Percentiles rank a stretch among this genome's conserved stretches.
Evolutionary conservation across 192 early-diverging fungal species (phyloP).

Genomic region (Funneliformis mosseae): DNA sequence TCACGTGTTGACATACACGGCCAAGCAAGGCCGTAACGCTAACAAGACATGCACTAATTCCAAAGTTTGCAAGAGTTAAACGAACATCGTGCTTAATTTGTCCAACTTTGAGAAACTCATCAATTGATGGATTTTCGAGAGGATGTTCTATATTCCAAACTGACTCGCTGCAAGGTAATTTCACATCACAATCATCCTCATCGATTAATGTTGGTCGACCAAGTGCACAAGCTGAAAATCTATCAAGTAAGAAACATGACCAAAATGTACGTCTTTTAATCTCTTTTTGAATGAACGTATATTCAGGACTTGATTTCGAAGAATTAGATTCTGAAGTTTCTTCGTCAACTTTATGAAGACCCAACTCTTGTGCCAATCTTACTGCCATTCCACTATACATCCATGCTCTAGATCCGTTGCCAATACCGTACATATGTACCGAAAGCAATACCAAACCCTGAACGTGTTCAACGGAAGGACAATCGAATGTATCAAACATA

Average conservation of each 20-base stretch:
- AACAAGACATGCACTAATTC: constrained; percentile 45
- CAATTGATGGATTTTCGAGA: constrained; percentile 29
- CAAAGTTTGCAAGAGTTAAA: background rate
- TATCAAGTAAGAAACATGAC: constrained; percentile 54
- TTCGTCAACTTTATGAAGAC: constrained; percentile 49
- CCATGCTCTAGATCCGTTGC: constrained; percentile 58
- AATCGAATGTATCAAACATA: constrained; percentile 49
- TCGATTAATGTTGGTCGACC: constrained; percentile 54
- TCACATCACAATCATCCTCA: constrained; percentile 50
- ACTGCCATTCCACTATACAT: constrained; percentile 59
- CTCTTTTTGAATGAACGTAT: constrained; percentile 51
- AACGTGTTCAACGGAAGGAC: constrained; percentile 49
- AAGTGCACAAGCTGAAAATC: constrained; percentile 43
- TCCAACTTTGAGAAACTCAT: constrained; percentile 14
- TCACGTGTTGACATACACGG: constrained; percentile 49
- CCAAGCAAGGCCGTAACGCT: constrained; percentile 48
- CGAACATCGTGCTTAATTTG: background rate
- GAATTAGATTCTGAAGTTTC: background rate
- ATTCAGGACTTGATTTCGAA: constrained; percentile 21
- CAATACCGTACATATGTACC: constrained; percentile 55
- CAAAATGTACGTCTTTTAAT: constrained; percentile 56
- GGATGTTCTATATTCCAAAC: constrained; percentile 48
- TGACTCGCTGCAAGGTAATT: constrained; percentile 52
- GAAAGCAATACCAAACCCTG: constrained; percentile 51
- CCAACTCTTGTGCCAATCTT: constrained; percentile 55